phyloP scores from a whole-genome alignment of 148 eudicot species.

The Euryodendron excelsum region DNA sequence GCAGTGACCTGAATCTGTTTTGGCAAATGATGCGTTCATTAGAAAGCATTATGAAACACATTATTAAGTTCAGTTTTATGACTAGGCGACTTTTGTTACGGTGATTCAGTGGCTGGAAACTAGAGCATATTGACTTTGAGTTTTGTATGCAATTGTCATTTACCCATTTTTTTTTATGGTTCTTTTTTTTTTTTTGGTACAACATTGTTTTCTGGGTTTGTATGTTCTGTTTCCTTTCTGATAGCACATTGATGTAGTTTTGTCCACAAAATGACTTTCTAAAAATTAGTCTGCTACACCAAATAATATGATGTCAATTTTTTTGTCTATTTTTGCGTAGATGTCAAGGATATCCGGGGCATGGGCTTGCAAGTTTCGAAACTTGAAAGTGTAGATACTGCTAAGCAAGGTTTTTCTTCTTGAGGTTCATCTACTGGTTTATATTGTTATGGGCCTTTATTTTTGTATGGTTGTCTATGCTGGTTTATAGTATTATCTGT shows the following conservation, averaged over 20 bases:
- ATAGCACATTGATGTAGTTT: neutral
- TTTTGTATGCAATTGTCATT: neutral
- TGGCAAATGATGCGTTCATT: too few species aligned
- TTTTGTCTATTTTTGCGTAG: slow-evolving; percentile 34
- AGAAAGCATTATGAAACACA: too few species aligned
- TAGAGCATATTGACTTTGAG: neutral
- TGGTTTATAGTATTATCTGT: neutral
- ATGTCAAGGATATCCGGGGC: slow-evolving; percentile 86
- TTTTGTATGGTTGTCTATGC: neutral
- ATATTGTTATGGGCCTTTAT: slow-evolving; percentile 6
- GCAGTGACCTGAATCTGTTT: neutral
- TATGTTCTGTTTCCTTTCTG: neutral
- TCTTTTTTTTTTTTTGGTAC: neutral
- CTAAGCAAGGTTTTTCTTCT: slow-evolving; percentile 53
- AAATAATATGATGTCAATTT: neutral
- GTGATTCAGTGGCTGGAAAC: neutral
- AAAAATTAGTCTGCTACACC: slow-evolving; percentile 1
- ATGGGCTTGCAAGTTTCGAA: slow-evolving; percentile 89
- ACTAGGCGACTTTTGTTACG: neutral
- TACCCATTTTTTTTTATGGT: too few species aligned
- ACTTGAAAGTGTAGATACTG: slow-evolving; percentile 60
- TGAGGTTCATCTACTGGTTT: neutral
- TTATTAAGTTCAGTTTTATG: neutral
- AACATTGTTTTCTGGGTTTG: neutral
- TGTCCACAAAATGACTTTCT: neutral